Base-by-base conservation (phyloP, 345 rosid genomes). In the Adansonia digitata region DNA sequence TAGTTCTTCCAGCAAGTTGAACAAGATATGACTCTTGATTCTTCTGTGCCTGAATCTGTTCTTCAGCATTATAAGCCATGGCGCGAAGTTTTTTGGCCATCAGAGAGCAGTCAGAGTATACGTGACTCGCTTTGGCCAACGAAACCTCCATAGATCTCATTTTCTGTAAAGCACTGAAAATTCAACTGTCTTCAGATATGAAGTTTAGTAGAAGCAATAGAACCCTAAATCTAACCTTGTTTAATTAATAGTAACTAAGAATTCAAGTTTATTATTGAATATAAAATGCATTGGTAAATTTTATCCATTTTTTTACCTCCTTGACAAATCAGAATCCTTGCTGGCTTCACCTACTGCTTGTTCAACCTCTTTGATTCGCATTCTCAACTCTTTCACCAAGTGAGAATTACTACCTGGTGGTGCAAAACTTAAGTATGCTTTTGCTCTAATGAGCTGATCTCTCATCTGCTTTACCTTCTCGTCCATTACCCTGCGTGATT, bases 1-100 rank as follows among this genome's bases (percentile, higher is more conserved):
- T 91, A 59, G 94, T 93, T 80, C 92, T 86, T 57, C 93, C 93
- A 67, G 97, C 97, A 75, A 95, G 96, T 81, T 85, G 94, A 84
- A 91, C 56, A 49, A 94, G 95, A 89, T 82, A 84, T 34, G 83
- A 34, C 73, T 86, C 90, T 81, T 92, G 85, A 74, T 86, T 83
- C 81, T 84, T 89, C 81, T 86, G 95, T 17, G 83, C 86, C 75
- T 68, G 88, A 69, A 92, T 89, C 81, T 82, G 90, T 77, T 91
- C 95, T 86, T 92, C 94, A 77, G 92, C 84, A 84, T 86, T 91
- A 77, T 84, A 81, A 71, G 87, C 79, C 92, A 91, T 88, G 70
- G 97, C 88, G 63, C 89, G 94, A 53, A 92, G 95, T 87, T 91
- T 94, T 39, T 79, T 77, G 42, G 89, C 87, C 86, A 91, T 86